phyloP scores from a whole-genome alignment of 2,329 filamentous ascomycete genomes.

The Sporothrix humicola region DNA sequence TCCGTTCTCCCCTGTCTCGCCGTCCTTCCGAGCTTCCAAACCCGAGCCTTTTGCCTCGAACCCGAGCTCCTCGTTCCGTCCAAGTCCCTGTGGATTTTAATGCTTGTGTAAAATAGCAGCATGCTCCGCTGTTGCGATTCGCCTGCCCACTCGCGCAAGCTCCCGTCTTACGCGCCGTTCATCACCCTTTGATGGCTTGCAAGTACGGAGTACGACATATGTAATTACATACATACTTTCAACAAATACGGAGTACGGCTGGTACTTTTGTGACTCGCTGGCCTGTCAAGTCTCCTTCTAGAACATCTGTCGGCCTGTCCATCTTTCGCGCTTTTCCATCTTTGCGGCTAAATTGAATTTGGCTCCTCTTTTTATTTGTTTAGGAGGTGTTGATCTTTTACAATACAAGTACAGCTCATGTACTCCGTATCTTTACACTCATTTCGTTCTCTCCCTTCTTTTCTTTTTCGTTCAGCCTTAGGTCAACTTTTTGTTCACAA shows the following conservation, averaged over 20 bases:
- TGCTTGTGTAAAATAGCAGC: neutral
- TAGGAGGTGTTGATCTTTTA: neutral
- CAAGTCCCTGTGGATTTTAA: no score
- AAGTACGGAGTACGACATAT: no score
- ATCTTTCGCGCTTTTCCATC: neutral
- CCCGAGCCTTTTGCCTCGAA: neutral
- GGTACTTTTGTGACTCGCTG: neutral
- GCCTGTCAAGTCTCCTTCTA: neutral
- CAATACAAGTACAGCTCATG: neutral
- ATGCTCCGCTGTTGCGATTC: neutral
- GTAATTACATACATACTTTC: no score
- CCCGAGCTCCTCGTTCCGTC: neutral
- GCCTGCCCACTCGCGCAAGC: neutral
- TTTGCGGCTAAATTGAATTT: slow-evolving; percentile 3
- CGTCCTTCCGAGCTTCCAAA: neutral
- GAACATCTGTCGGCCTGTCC: neutral
- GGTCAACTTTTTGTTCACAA: neutral
- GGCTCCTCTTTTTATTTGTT: neutral
- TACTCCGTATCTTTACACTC: neutral
- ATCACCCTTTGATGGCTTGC: neutral
- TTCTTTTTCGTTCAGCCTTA: neutral
- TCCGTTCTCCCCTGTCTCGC: no score
- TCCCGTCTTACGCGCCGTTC: slow-evolving; percentile 20
- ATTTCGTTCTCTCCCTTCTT: neutral
- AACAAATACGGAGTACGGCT: no score